Evolutionary conservation across 164 flowering plant species (phyloP).

Genomic region (Vitis amurensis): DNA sequence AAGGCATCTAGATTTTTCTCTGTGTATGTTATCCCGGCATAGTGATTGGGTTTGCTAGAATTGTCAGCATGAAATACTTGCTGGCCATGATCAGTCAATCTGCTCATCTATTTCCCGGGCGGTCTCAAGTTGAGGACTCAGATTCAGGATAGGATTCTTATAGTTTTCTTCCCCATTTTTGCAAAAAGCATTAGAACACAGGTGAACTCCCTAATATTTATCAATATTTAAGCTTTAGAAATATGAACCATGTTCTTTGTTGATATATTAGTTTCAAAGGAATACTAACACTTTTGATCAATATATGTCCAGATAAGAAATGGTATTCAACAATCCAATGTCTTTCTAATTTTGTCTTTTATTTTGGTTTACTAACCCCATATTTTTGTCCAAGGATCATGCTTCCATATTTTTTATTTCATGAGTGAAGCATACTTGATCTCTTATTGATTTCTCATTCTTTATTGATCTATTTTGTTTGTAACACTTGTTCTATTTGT

Average conservation of each 20-base stretch:
- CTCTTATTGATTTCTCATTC: not conserved
- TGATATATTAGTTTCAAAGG: not conserved
- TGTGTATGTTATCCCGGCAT: too few relatives aligned
- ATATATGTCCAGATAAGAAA: not conserved
- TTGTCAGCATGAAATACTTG: not conserved
- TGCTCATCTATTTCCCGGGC: too few relatives aligned
- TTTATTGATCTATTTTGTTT: not conserved
- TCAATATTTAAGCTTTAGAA: not conserved
- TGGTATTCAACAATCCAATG: not conserved
- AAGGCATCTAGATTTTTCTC: too few relatives aligned
- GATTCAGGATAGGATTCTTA: not conserved
- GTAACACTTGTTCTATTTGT: conserved; percentile 14
- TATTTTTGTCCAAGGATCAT: not conserved
- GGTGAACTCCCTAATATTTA: not conserved
- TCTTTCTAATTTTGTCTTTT: not conserved
- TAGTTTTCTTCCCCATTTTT: not conserved
- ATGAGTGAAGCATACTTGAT: not conserved
- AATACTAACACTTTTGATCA: not conserved
- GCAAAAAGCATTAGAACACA: not conserved
- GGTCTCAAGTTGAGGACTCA: too few relatives aligned
- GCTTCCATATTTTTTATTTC: not conserved
- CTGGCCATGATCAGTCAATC: not conserved
- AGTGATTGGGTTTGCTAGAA: too few relatives aligned
- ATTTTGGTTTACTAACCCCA: not conserved
- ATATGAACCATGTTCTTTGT: not conserved